These are phyloP conservation scores for Aphelidium insulamus DNA, from an alignment of 371 early-diverging fungal genomes.

Conservation along the genomic window DNA sequence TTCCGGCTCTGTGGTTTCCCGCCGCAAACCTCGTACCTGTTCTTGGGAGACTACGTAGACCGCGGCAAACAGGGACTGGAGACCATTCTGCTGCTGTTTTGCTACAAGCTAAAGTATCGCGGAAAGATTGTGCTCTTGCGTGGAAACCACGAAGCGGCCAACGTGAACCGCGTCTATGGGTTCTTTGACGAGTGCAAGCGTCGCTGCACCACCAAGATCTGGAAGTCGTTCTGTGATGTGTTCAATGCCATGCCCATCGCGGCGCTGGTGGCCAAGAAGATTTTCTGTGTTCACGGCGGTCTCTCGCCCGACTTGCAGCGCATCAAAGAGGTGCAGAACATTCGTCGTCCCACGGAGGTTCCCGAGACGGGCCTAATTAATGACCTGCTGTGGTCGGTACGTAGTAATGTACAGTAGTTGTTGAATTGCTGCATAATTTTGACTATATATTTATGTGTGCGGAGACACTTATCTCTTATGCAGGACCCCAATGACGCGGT, in stretches of 20 bases:
- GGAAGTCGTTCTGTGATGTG: constrained; percentile 93
- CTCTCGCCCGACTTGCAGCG: constrained; percentile 64
- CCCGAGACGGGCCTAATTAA: constrained; percentile 84
- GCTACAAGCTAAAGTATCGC: constrained; percentile 94
- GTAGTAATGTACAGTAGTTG: too few species aligned
- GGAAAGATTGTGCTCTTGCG: constrained; percentile 91
- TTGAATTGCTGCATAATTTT: too few species aligned
- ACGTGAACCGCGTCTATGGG: constrained; percentile 94
- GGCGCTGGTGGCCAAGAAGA: constrained; percentile 88
- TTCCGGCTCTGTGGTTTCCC: constrained; percentile 87
- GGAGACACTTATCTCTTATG: too few species aligned
- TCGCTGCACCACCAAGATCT: constrained; percentile 74
- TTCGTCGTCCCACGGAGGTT: constrained; percentile 85
- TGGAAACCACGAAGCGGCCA: constrained; percentile 97
- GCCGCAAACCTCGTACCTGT: constrained; percentile 72
- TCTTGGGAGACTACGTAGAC: constrained; percentile 98
- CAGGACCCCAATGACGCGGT: constrained; percentile 57
- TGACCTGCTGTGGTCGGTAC: constrained; percentile 80
- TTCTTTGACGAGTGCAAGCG: constrained; percentile 99
- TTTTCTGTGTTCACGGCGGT: constrained; percentile 97
- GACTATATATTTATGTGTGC: too few species aligned
- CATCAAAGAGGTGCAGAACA: constrained; percentile 84
- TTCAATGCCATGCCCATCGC: constrained; percentile 96
- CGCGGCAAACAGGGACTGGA: constrained; percentile 92
- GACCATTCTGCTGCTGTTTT: constrained; percentile 76